Evolutionary conservation across 129 eudicot species (phyloP), one percentile per base, ranked within the genome.

Genomic region (Flaveria ramosissima): DNA sequence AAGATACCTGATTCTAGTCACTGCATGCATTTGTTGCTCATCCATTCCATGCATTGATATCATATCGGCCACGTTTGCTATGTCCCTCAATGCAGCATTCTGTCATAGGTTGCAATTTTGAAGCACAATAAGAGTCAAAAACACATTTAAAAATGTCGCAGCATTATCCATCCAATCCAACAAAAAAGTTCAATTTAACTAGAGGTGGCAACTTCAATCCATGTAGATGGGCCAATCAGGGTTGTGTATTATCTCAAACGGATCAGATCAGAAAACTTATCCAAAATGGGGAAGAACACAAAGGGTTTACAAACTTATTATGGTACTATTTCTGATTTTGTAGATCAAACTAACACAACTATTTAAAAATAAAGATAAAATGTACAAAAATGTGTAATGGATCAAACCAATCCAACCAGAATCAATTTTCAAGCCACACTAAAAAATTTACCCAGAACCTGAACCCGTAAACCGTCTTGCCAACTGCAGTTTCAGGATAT

Each of bases 21-120:
- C 78, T 5, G 93, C 83, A 14, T 91, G 90, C 77, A 94, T 81
- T 71, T 94, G 99, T 66, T 89, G 92, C 65, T 91, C 93, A 48
- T 94, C 97, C 92, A 94, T 86, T 83, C 99, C 99, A 4, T 86
- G 93, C 6, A 92, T 88, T 26, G 96, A 80, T 47, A 94, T 46
- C 30, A 91, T 89, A 72, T 94, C 98, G 19, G 96, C 97, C 70
- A 89, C 39, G 53, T 84, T 89, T 11, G 97, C 91, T 61, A 92
- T 90, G 60, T 92, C 97, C 82, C 92, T 83, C 81, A 92, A 50
- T 26, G 91, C 89, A 17, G 86, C 85, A 80, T 77, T 89, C 97
- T 92, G 86, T 20, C 67, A 69, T 45, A 63, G 56, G 43, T 56
- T 6, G 24, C 7, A 75, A 19, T 9, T 46, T 7, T 50, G 20